These are phyloP conservation scores for Plasmodiophora brassicae DNA, from an alignment of 208 protist genomes.

Conservation along the genomic window DNA sequence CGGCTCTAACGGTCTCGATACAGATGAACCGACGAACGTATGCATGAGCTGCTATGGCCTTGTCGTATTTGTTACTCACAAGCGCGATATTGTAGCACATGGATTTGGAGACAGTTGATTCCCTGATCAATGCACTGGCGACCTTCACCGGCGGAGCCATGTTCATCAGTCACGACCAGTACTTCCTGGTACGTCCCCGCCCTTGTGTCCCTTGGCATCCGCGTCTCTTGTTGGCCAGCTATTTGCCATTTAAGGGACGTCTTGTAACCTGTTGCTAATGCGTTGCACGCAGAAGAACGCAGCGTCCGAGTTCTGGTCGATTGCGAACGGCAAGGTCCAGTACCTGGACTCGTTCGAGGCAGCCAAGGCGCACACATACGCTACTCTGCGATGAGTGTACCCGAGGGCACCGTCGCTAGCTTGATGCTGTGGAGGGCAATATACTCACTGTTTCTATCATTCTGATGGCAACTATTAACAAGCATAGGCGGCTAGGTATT, in stretches of 20 bases:
- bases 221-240: too few species aligned
- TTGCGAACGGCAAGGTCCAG: neutral
- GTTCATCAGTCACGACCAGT: neutral
- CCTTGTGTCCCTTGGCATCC: too few species aligned
- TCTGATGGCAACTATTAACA: too few species aligned
- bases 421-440: too few species aligned
- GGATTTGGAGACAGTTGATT: neutral
- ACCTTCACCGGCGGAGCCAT: neutral
- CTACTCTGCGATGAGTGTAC: neutral
- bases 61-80: too few species aligned
- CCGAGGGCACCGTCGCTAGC: too few species aligned
- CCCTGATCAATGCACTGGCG: neutral
- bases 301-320: slow-evolving; percentile 1
- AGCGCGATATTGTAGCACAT: too few species aligned
- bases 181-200: neutral
- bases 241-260: too few species aligned
- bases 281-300: neutral
- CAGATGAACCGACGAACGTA: slow-evolving; percentile 21
- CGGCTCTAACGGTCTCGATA: neutral
- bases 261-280: neutral
- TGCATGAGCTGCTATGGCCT: too few species aligned
- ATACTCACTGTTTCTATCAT: too few species aligned
- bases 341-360: slow-evolving; percentile 2
- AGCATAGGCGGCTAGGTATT: too few species aligned
- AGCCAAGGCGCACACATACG: neutral